Percentiles rank a stretch among this genome's conserved stretches.
phyloP scores from a whole-genome alignment of 495 filamentous ascomycete species.

The Viridothelium virens region DNA sequence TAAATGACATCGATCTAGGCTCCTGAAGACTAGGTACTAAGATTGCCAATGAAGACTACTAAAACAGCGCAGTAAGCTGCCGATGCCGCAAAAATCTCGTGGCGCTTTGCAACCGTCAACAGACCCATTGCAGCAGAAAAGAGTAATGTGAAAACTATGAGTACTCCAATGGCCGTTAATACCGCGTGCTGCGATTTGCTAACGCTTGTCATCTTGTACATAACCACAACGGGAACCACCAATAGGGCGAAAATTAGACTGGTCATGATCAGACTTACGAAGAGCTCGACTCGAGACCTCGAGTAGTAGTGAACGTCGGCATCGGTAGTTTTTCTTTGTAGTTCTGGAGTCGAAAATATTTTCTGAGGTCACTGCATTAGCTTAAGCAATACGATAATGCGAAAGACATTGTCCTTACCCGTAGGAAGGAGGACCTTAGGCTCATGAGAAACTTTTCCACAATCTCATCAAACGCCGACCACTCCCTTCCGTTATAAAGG shows the following conservation, averaged over 20 bases:
- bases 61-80: constrained; percentile 36
- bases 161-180: constrained; percentile 26
- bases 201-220: constrained; percentile 32
- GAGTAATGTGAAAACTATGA: constrained; percentile 33
- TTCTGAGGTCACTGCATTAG: constrained; percentile 16
- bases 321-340: constrained; percentile 33
- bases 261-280: constrained; percentile 36
- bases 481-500: constrained; percentile 34
- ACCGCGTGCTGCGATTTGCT: constrained; percentile 4
- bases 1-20: neutral
- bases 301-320: constrained; percentile 35
- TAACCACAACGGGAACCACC: constrained; percentile 36
- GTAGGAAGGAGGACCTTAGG: constrained; percentile 24
- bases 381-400: neutral
- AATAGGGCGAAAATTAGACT: constrained; percentile 34
- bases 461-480: constrained; percentile 35
- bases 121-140: constrained; percentile 35
- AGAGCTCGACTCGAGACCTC: constrained; percentile 29
- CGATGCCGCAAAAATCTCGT: constrained; percentile 40
- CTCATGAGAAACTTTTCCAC: constrained; percentile 31
- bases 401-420: constrained; percentile 21
- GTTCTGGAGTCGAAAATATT: constrained; percentile 33
- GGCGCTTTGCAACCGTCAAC: constrained; percentile 36
- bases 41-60: constrained; percentile 32
- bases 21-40: constrained; percentile 9